Percentiles rank a stretch among this genome's conserved stretches.
phyloP scores from a whole-genome alignment of 441 rosid genomes.

The Viola pubescens region DNA sequence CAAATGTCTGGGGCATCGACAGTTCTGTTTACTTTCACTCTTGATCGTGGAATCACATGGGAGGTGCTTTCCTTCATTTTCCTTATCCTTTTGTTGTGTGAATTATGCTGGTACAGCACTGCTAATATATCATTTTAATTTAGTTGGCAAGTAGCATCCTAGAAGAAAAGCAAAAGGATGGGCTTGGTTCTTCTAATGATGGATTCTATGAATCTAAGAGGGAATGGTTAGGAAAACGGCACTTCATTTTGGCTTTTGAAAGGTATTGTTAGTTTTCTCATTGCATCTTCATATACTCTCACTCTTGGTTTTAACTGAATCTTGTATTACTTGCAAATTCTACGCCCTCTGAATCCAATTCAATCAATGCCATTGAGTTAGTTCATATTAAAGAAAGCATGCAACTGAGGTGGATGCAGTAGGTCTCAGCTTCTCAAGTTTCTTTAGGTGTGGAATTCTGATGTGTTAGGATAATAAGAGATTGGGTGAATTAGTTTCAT shows the following conservation, averaged over 20 bases:
- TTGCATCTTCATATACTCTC: neutral
- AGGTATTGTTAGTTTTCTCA: conserved; percentile 40
- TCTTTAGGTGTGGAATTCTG: too few relatives aligned
- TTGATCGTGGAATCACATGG: conserved; percentile 95
- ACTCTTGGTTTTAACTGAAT: neutral
- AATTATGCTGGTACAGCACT: neutral
- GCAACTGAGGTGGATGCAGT: too few relatives aligned
- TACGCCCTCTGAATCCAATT: neutral
- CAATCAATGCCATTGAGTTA: too few relatives aligned
- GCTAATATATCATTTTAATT: conserved; percentile 11
- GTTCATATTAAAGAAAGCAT: too few relatives aligned
- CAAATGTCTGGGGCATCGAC: conserved; percentile 96
- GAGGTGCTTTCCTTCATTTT: conserved; percentile 43
- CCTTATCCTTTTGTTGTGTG: neutral
- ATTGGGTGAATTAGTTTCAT: too few relatives aligned
- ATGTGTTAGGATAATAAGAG: too few relatives aligned
- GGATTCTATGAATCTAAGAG: conserved; percentile 96
- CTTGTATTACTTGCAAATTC: neutral
- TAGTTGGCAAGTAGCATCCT: conserved; percentile 81
- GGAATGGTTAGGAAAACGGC: conserved; percentile 95
- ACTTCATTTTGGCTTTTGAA: conserved; percentile 86
- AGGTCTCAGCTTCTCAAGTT: too few relatives aligned
- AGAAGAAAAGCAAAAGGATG: conserved; percentile 73
- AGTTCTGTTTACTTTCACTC: conserved; percentile 72
- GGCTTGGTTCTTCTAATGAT: conserved; percentile 69